These are phyloP conservation scores for Suillus hirtellus DNA, from an alignment of 768 basidiomycete species.

Conservation along the genomic window DNA sequence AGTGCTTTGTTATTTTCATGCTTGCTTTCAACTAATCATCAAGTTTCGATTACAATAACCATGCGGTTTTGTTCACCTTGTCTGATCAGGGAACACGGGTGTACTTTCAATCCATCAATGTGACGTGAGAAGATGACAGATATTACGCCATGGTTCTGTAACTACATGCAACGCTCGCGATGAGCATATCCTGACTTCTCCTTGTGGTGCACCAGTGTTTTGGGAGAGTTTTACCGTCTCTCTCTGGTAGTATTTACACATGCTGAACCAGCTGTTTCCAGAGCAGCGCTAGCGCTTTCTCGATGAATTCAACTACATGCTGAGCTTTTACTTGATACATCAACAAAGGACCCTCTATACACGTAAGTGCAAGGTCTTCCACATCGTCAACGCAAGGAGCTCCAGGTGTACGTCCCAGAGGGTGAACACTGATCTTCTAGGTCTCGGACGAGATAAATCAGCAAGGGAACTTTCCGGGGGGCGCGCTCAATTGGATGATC, in stretches of 20 bases:
- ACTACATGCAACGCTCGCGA: neutral
- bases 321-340: neutral
- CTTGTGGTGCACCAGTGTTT: too few relatives aligned
- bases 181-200: too few relatives aligned
- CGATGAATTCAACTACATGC: neutral
- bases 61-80: neutral
- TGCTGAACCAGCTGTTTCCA: neutral
- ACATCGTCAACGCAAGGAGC: neutral
- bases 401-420: neutral
- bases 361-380: neutral
- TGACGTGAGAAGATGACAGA: neutral
- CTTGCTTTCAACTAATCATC: neutral
- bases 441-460: neutral
- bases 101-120: neutral
- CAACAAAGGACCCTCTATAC: neutral
- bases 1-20: slow-evolving; percentile 1
- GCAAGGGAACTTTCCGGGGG: neutral
- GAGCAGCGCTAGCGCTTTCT: neutral
- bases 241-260: neutral
- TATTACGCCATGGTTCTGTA: neutral
- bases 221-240: neutral
- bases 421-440: neutral
- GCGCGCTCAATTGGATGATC: neutral
- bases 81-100: neutral
- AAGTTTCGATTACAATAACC: neutral